Evolutionary conservation across 2,329 filamentous ascomycete species (phyloP).

Genomic region (Lecanicillium sp.): DNA sequence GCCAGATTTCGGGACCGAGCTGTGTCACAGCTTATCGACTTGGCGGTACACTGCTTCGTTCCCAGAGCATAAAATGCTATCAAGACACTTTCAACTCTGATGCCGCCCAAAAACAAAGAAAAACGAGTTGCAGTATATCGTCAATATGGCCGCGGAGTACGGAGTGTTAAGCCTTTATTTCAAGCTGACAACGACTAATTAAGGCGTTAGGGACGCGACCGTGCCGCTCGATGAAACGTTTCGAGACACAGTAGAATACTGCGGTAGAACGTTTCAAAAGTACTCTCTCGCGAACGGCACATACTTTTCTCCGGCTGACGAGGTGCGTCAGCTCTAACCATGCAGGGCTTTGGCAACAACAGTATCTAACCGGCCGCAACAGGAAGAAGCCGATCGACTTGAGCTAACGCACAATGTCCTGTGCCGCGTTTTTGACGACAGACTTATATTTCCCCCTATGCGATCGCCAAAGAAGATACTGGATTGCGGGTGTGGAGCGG

Average conservation of each 20-base stretch:
- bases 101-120: no score
- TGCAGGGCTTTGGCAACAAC: no score
- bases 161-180: not conserved
- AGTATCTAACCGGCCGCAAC: slow-evolving; percentile 10
- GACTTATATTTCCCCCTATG: slow-evolving; percentile 64
- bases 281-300: slow-evolving; percentile 57
- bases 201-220: slow-evolving; percentile 34
- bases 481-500: slow-evolving; percentile 68
- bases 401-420: slow-evolving; percentile 57
- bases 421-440: slow-evolving; percentile 55
- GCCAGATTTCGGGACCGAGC: no score
- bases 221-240: slow-evolving; percentile 50
- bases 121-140: no score
- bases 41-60: no score
- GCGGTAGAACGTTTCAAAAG: slow-evolving; percentile 60
- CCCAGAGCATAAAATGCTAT: no score
- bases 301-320: slow-evolving; percentile 64
- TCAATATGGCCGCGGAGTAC: slow-evolving; percentile 4
- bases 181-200: not conserved
- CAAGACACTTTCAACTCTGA: no score
- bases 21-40: no score
- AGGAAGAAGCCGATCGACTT: slow-evolving; percentile 63
- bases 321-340: no score
- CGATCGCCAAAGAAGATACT: slow-evolving; percentile 50
- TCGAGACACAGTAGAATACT: slow-evolving; percentile 49